Base-by-base conservation (phyloP, 139 green algal genomes). In the Coelastrella sp. region DNA sequence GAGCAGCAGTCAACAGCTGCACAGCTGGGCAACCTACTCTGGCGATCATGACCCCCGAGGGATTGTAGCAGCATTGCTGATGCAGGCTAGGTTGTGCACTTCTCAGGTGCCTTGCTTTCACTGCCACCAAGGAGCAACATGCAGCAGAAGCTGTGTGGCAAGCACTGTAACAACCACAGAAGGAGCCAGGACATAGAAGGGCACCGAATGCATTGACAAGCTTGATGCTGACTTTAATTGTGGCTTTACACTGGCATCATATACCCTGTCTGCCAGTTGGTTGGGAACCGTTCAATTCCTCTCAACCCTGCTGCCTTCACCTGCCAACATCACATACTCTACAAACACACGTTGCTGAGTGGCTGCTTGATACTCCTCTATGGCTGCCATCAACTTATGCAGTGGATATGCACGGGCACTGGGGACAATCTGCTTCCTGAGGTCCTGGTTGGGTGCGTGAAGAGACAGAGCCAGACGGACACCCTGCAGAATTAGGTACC, bases 241-340 rank as follows among this genome's bases (percentile, higher is more conserved):
- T 12, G 15, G 74, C 22, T n/a, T n/a, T 12, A 12, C 74, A 24
- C 68, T 83, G 61, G 17, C 9, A 61, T 11, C 1, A 17, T 19
- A 24, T 60, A 15, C 14, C 60, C 17, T 60, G 56, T 15, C 12
- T 88, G n/a, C 11, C 17, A 61, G 61, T 11, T n/a, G 35, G 14
- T 14, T 24, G 61, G 12, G 4, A 57, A 61, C 17, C 12, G 11
- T 1, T 19, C 4, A 10, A 20, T 20, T 11, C 12, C 35, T 3
- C 35, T 49, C 78, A 57, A 49, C 12, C 17, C 60, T 57, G n/a
- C 8, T 57, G 14, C 11, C 4, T 6, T 12, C 14, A 87, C 68
- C 94, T 7, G 91, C 91, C 87, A 99, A 93, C 93, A 99, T 94
- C 10, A 99, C 97, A 87, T 99, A 99, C 95, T 99, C 97, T 8